Evolutionary conservation across 2,329 filamentous ascomycete species (phyloP), one percentile per base, ranked within the genome.

Genomic region (Chaetomium olivaceum): DNA sequence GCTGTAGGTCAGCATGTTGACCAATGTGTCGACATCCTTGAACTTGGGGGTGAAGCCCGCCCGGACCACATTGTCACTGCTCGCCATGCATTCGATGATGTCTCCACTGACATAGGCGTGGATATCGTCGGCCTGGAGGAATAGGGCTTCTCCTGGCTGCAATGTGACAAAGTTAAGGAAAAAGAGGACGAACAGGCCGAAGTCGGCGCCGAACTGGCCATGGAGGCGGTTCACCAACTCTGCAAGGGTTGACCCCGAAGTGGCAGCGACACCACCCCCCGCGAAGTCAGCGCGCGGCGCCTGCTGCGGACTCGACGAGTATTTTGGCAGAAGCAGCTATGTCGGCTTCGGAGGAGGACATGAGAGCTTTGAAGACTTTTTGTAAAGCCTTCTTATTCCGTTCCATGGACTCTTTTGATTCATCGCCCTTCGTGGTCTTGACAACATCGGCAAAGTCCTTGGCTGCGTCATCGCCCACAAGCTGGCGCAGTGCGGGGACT

Each of bases 11-110:
- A 99, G 81, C 89, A 97, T 96, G 68, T 88, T 85, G 39, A 94
- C 92, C 12, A 99, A 83, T 0, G 93, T 98, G 62, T 88, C 80
- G 25, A 98, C 92, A 72, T 99, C 95, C 81, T 98, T 97, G 85
- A 97, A 99, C 77, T 99, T 99, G 63, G 95, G 95, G 0, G 95
- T 99, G 79, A 99, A 95, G 52, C 95, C 95, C 0, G 95, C 95
- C 63, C 95, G 92, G 60, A 99, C 93, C 43, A 99, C 95, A 71
- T 99, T 99, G 84, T 99, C 95, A n/a, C 92, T 96, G 9, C 92
- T 90, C 0, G 95, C 95, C 95, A 99, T 99, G 82, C 95, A 99
- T 80, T 99, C 95, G 76, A 99, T 93, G 72, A 99, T 97, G 75
- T 99, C 94, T 66, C 92, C 92, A 2, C 89, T 92, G 52, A 96